Conservation (phyloP, 805 yeast genomes). For the Ogataea corticis region DNA sequence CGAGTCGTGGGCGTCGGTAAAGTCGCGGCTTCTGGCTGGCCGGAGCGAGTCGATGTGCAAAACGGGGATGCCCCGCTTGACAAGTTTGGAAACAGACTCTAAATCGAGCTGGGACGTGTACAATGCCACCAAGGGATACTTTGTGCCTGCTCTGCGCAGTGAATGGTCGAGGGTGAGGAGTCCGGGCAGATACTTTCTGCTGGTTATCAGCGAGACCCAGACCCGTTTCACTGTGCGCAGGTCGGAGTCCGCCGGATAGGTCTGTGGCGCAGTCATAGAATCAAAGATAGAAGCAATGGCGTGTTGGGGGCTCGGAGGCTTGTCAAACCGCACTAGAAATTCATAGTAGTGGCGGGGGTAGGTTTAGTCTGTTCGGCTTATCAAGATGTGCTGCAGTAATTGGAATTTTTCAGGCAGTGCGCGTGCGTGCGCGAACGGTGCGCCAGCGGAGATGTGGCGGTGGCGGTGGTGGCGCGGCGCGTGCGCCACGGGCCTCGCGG, state of each 20-base stretch:
- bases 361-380: background rate
- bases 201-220: conserved; percentile 61
- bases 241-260: conserved; percentile 23
- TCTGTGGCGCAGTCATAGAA: conserved; percentile 10
- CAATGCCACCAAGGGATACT: conserved; percentile 52
- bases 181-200: conserved; percentile 51
- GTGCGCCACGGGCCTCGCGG: too few species aligned
- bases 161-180: conserved; percentile 51
- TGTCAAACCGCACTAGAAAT: too few species aligned
- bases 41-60: conserved; percentile 42
- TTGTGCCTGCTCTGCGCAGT: conserved; percentile 41
- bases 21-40: conserved; percentile 46
- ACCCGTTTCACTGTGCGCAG: conserved; percentile 29
- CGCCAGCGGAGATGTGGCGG: too few species aligned
- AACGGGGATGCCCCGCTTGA: conserved; percentile 41
- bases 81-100: conserved; percentile 43
- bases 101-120: conserved; percentile 47
- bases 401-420: background rate
- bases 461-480: too few species aligned
- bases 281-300: background rate
- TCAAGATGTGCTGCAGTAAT: background rate
- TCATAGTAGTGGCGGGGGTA: too few species aligned
- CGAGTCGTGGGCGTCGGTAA: conserved; percentile 48
- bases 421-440: too few species aligned
- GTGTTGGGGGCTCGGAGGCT: too few species aligned